Conservation (phyloP, 768 basidiomycete species). For the Psilocybe cubensis region DNA sequence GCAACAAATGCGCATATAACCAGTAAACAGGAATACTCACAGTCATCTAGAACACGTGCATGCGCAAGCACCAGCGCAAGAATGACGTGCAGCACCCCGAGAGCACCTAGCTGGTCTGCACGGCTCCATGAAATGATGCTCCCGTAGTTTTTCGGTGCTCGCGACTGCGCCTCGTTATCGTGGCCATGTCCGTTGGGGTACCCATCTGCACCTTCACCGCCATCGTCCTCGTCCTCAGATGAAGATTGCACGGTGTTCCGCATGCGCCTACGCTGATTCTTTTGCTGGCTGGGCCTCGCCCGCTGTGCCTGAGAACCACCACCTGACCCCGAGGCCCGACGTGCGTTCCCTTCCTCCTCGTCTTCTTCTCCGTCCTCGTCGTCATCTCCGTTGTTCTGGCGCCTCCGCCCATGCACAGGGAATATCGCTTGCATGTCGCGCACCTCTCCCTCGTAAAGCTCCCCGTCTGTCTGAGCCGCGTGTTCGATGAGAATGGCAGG, state of each 20-base stretch:
- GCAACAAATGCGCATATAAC: no score
- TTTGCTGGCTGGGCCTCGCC: no score
- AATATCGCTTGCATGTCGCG: constrained; percentile 37
- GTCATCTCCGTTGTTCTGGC: constrained; percentile 25
- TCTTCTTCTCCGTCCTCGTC: constrained; percentile 34
- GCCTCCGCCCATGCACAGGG: no score
- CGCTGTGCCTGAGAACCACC: no score
- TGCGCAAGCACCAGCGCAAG: constrained; percentile 84
- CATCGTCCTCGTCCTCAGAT: no score
- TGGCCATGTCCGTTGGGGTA: no score
- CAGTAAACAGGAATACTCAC: no score
- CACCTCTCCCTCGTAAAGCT: constrained; percentile 51
- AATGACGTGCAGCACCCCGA: constrained; percentile 82
- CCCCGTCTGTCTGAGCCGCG: constrained; percentile 58
- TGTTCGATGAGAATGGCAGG: constrained; percentile 63
- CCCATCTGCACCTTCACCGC: no score
- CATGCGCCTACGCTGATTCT: no score
- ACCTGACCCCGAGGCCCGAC: no score
- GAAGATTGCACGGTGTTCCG: no score
- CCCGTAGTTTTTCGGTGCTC: constrained; percentile 54
- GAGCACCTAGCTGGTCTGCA: constrained; percentile 63
- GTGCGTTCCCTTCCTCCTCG: constrained; percentile 30
- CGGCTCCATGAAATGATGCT: constrained; percentile 76
- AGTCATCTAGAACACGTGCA: constrained; percentile 76
- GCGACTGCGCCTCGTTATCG: not conserved